Percentiles rank a stretch among this genome's conserved stretches.
Evolutionary conservation across 2,329 filamentous ascomycete species (phyloP).

Genomic region (Talaromyces albobiverticillius): DNA sequence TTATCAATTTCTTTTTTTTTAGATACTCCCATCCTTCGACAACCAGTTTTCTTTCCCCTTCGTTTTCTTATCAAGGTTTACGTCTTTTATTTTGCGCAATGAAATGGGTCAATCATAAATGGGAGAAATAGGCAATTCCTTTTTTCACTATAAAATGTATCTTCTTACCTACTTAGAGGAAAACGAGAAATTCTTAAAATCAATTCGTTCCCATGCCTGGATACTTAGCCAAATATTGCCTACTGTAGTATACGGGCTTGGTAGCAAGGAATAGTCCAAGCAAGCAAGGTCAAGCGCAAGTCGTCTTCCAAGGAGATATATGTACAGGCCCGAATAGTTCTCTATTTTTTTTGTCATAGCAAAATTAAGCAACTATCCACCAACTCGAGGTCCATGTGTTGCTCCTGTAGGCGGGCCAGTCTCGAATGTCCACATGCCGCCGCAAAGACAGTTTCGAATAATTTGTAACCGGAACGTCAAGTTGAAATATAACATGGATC

Average conservation of each 20-base stretch:
- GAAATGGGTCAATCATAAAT: not conserved
- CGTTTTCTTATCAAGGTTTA: not conserved
- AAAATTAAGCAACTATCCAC: not conserved
- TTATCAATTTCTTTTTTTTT: not conserved
- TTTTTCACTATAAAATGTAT: not conserved
- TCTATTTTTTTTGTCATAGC: too few species aligned
- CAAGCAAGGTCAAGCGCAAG: not conserved
- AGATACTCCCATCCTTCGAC: not conserved
- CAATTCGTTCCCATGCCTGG: not conserved
- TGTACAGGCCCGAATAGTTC: not conserved
- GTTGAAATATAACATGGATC: slow-evolving; percentile 33
- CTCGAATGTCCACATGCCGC: slow-evolving; percentile 40
- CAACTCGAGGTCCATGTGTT: slow-evolving; percentile 25
- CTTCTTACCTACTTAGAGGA: not conserved
- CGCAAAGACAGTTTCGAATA: slow-evolving; percentile 39
- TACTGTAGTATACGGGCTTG: too few species aligned
- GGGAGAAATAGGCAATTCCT: not conserved
- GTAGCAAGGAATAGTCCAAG: too few species aligned
- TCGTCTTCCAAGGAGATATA: not conserved
- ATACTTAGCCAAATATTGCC: too few species aligned
- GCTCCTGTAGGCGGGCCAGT: slow-evolving; percentile 22
- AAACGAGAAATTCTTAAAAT: not conserved
- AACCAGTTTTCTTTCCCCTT: not conserved
- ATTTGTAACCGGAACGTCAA: slow-evolving; percentile 37
- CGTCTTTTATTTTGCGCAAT: not conserved